These are phyloP conservation scores for Orbilia brochopaga DNA, from an alignment of 2,329 filamentous ascomycete species.

Conservation along the genomic window DNA sequence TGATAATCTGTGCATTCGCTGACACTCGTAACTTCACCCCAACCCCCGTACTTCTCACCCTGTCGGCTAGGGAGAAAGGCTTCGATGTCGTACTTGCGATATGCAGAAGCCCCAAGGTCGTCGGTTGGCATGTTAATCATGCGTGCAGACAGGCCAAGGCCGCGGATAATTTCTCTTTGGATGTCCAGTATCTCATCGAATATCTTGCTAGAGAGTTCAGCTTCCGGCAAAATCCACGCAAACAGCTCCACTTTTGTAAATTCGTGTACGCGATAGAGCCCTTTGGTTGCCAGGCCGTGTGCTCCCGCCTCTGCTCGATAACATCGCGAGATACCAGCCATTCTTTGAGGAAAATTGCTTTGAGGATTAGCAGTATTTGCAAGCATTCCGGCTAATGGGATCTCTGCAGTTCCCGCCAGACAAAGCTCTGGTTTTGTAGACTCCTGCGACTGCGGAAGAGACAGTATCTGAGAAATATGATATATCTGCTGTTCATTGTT, in stretches of 20 bases:
- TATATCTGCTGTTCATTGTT: constrained; percentile 94
- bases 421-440: constrained; percentile 71
- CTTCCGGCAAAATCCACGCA: constrained; percentile 76
- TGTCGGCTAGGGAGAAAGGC: constrained; percentile 85
- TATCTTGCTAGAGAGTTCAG: constrained; percentile 63
- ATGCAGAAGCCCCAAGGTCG: constrained; percentile 87
- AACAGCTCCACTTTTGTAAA: constrained; percentile 99
- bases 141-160: constrained; percentile 81
- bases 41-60: constrained; percentile 69
- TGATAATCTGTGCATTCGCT: constrained; percentile 97
- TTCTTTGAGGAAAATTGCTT: constrained; percentile 73
- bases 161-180: constrained; percentile 79
- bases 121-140: constrained; percentile 88
- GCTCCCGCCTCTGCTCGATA: constrained; percentile 95
- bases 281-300: constrained; percentile 87
- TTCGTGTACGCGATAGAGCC: constrained; percentile 94
- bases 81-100: constrained; percentile 89
- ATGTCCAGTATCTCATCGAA: constrained; percentile 87
- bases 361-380: constrained; percentile 73
- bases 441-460: constrained; percentile 51
- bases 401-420: constrained; percentile 89
- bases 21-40: constrained; percentile 90
- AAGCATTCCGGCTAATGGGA: constrained; percentile 89
- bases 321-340: constrained; percentile 85
- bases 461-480: constrained; percentile 68